Conservation (phyloP, 73 alveolate genomes). For the Paramecium octaurelia region DNA sequence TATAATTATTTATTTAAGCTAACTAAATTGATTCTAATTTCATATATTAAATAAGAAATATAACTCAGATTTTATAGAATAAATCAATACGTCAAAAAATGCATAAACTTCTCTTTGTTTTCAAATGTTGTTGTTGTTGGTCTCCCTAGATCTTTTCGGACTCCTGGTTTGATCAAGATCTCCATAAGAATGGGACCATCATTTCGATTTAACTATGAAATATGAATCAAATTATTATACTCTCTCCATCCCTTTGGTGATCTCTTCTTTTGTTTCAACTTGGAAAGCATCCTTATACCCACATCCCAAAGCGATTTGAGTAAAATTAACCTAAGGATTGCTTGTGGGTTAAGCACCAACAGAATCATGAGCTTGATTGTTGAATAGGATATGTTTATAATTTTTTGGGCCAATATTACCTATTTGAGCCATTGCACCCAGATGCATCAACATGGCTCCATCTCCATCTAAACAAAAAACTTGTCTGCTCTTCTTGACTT, state of each 20-base stretch:
- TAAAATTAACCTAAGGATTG: constrained; percentile 67
- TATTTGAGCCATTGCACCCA: constrained; percentile 84
- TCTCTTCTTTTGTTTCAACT: constrained; percentile 68
- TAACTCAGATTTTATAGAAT: background rate
- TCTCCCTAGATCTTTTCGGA: constrained; percentile 74
- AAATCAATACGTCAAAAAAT: constrained; percentile 43
- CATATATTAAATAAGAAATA: background rate
- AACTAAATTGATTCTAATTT: background rate
- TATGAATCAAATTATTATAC: background rate
- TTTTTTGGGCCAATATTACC: constrained; percentile 73
- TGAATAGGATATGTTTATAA: constrained; percentile 76
- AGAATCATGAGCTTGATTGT: constrained; percentile 90
- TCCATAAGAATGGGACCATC: constrained; percentile 74
- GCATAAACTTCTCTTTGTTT: constrained; percentile 72
- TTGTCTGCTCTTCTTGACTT: constrained; percentile 66
- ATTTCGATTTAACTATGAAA: constrained; percentile 10
- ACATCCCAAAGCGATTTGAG: constrained; percentile 69
- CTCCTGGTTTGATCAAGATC: constrained; percentile 71
- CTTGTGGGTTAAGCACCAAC: constrained; percentile 94
- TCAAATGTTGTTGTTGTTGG: constrained; percentile 75
- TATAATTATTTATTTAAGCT: background rate
- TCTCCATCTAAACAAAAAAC: constrained; percentile 93
- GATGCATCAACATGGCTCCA: constrained; percentile 93
- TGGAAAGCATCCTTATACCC: constrained; percentile 77
- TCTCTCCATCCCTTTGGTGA: constrained; percentile 45